Base-by-base conservation (phyloP, 2,329 filamentous ascomycete species). In the Penicillium olsonii region DNA sequence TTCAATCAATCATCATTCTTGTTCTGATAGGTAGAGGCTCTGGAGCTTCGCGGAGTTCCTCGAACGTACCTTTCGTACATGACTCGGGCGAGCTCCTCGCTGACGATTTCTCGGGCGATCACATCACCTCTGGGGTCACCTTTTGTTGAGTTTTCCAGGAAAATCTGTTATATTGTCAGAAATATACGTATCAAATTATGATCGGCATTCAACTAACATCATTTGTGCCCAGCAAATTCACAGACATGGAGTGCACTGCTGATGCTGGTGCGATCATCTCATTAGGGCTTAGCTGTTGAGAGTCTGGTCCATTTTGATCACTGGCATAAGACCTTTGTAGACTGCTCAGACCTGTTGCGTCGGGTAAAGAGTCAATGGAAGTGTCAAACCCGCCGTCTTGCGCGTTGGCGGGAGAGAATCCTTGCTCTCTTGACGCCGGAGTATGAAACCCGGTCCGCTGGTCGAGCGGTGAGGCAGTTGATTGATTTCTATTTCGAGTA, bases 251-350 rank as follows among this genome's bases (percentile, higher is more conserved):
- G 48, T 69, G 67, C 47, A 68, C 61, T 2, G 61, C 65, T 9
- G 67, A 69, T 2, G 59, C 62, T 2, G 67, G 67, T 5, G 67
- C 67, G 33, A 69, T 68, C 67, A 69, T 68, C 42, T 69, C 67
- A 45, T 67, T 66, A 1, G 67, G 65, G 20, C 61, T 69, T 11
- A 69, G 52, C 14, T 69, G 66, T 42, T 69, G 67, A 8, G 63
- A 62, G 10, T 69, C 66, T 1, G 60, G 59, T 4, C 62, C 60
- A 53, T 59, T 58, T 26, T 62, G 53, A 40, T 67, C 59, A 17
- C 50, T 50, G 2, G 59, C 54, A 26, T 62, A 58, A n/a, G 64
- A 60, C 10, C 61, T 43, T 26, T 56, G 53, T 7, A 60, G 46
- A 15, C 61, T 46, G 14, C 48, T 47, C 31, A 59, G 41, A 2